These are phyloP conservation scores for Raphanus raphanistrum DNA, from an alignment of 345 rosid genomes.

Conservation along the genomic window DNA sequence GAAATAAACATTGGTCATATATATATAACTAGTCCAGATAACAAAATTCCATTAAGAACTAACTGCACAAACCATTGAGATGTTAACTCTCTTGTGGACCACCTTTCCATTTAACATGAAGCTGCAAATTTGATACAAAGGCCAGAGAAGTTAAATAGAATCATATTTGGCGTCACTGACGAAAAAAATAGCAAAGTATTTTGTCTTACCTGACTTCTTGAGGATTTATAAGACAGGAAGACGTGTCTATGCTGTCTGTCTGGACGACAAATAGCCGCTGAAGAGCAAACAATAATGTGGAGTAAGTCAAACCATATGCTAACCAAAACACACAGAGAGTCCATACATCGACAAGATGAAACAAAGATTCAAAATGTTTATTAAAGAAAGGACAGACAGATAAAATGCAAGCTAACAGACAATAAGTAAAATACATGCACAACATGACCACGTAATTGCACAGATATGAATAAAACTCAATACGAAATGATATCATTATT, in stretches of 20 bases:
- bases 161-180: slow-evolving; percentile 1
- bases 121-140: slow-evolving; percentile 44
- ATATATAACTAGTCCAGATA: background rate
- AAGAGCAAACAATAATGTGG: slow-evolving; percentile 26
- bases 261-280: slow-evolving; percentile 82
- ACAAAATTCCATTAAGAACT: slow-evolving; percentile 9
- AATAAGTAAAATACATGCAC: slow-evolving; percentile 1
- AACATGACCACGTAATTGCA: slow-evolving; percentile 2
- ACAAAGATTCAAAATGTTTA: background rate
- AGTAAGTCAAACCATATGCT: slow-evolving; percentile 26
- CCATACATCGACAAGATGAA: background rate
- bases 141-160: slow-evolving; percentile 27
- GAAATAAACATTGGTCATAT: slow-evolving; percentile 3
- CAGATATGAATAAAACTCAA: background rate
- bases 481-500: background rate
- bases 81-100: slow-evolving; percentile 67
- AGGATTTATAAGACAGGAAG: slow-evolving; percentile 79
- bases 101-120: slow-evolving; percentile 80
- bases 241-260: slow-evolving; percentile 63
- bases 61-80: slow-evolving; percentile 56
- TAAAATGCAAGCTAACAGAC: slow-evolving; percentile 7
- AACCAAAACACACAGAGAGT: slow-evolving; percentile 1
- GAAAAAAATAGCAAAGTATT: background rate
- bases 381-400: background rate
- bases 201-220: slow-evolving; percentile 70